Base-by-base conservation (phyloP, 768 basidiomycete species). In the Tricholoma furcatifolium region DNA sequence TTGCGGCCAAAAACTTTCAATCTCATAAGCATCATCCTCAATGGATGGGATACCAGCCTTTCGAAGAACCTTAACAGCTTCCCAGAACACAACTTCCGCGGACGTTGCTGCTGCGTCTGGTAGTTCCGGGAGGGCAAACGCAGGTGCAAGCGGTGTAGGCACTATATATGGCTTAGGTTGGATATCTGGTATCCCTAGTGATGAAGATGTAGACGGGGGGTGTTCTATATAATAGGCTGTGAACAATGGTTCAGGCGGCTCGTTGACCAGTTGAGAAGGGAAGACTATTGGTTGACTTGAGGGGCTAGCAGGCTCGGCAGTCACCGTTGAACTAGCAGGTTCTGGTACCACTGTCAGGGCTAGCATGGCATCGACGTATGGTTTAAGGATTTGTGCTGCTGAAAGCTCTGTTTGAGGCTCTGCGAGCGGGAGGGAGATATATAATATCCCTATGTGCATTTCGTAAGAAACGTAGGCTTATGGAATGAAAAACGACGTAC, bases 41-140 rank as follows among this genome's bases (percentile, higher is more conserved):
- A 7, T 27, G 27, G 51, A 46, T 20, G 27, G 45, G 14, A 51
- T 17, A 6, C 51, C 56, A 31, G 45, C 48, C 20, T 44, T 34
- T 24, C 63, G 63, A 11, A 79, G 50, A 2, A 54, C 55, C 53
- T 61, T 55, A 0, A 77, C 59, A 1, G 74, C 75, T 36, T 68
- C 71, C 77, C 79, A 78, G 62, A 84, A 87, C 2, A 75, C 67
- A n/a, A 60, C 60, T 63, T 90, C 84, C 2, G 85, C 89, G 60
- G 77, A 66, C 7, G 60, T 54, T 4, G 85, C 78, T 6, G 83
- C 80, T 14, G 72, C 69, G 61, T 92, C 88, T 10, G 80, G 75
- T 14, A 73, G 57, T 36, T 85, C 82, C 6, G 83, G 73, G 20
- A 82, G 66, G 36, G 76, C 69, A 38, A 57, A 60, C 17, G 65